These are phyloP conservation scores for Hemileccinum impolitum DNA, from an alignment of 768 basidiomycete genomes.

Conservation along the genomic window DNA sequence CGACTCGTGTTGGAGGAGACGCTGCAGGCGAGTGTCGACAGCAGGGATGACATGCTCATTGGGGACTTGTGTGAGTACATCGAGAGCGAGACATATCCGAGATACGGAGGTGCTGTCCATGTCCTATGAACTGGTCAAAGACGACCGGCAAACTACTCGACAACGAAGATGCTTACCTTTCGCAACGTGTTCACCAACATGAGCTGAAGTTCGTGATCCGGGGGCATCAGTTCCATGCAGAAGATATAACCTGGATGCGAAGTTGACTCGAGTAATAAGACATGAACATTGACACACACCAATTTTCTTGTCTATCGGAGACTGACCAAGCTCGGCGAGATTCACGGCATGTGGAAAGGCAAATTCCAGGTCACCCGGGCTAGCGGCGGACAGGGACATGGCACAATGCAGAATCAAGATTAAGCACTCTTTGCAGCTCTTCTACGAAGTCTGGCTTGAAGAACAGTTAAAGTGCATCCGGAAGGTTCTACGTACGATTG, in stretches of 20 bases:
- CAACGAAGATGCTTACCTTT: constrained; percentile 47
- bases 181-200: constrained; percentile 87
- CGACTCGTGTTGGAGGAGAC: constrained; percentile 71
- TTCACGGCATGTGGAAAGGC: constrained; percentile 75
- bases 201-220: constrained; percentile 64
- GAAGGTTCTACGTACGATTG: constrained; percentile 45
- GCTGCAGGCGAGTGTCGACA: constrained; percentile 59
- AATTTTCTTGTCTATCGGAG: constrained; percentile 61
- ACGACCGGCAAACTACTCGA: not conserved
- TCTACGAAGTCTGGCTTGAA: constrained; percentile 37
- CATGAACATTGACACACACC: constrained; percentile 37
- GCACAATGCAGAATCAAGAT: constrained; percentile 70
- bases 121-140: constrained; percentile 48
- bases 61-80: constrained; percentile 58
- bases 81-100: constrained; percentile 69
- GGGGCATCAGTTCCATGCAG: constrained; percentile 69
- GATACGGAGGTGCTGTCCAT: constrained; percentile 55
- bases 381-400: constrained; percentile 43
- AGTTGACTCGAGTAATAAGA: not conserved
- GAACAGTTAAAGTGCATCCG: constrained; percentile 1
- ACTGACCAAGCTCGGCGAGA: constrained; percentile 66
- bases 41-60: constrained; percentile 74
- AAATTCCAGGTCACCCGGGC: constrained; percentile 54
- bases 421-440: constrained; percentile 61
- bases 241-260: constrained; percentile 65